phyloP scores from a whole-genome alignment of 1,139 yeast genomes.

The Saccharomyces hybrid region DNA sequence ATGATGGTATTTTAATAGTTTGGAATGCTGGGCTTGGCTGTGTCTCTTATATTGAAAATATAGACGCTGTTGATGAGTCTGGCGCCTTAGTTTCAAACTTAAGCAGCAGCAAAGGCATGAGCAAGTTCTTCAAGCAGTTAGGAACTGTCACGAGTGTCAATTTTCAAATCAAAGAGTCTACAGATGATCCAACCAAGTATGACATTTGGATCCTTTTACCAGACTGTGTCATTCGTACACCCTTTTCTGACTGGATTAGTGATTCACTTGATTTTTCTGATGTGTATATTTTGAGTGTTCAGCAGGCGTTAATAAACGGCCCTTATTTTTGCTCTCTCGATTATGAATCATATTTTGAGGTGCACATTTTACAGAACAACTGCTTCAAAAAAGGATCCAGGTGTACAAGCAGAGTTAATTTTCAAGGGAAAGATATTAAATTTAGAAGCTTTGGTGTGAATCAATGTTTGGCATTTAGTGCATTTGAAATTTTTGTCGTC shows the following conservation, averaged over 20 bases:
- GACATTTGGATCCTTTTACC: neutral
- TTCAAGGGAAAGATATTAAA: neutral
- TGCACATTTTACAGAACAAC: neutral
- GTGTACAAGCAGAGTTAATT: neutral
- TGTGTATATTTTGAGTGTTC: neutral
- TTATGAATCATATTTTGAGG: neutral
- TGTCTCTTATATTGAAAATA: neutral
- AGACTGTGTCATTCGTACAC: neutral
- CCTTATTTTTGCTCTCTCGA: neutral
- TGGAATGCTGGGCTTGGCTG: conserved; percentile 12
- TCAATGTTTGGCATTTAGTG: neutral
- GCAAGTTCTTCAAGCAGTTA: neutral
- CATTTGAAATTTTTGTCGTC: neutral
- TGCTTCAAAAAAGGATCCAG: neutral
- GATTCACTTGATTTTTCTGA: neutral
- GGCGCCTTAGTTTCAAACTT: neutral
- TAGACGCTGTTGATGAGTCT: neutral
- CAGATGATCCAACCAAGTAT: neutral
- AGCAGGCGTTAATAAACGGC: neutral
- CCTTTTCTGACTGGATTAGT: neutral
- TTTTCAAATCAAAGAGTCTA: neutral
- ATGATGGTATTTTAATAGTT: conserved; percentile 9
- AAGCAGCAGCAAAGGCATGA: neutral
- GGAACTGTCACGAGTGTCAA: neutral
- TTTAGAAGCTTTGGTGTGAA: neutral